Conservation (phyloP, 2,329 filamentous ascomycete genomes). For the Colletotrichum sp. region DNA sequence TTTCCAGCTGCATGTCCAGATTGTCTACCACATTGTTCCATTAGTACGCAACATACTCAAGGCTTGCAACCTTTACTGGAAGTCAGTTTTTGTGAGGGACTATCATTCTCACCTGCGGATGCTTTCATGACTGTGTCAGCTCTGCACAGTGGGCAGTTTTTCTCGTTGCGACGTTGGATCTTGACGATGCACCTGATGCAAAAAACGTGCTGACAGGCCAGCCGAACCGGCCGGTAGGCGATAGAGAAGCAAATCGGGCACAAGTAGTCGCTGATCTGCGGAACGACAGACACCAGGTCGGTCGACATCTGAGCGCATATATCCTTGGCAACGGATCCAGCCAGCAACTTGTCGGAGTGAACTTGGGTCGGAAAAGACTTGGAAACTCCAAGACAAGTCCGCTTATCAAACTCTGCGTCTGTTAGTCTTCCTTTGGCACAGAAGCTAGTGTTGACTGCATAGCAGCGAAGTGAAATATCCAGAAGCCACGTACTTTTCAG, state of each 20-base stretch:
- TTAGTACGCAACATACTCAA: neutral
- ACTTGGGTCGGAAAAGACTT: slow-evolving; percentile 66
- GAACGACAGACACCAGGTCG: slow-evolving; percentile 75
- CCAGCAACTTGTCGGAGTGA: slow-evolving; percentile 64
- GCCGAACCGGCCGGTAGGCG: slow-evolving; percentile 80
- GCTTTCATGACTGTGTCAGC: slow-evolving; percentile 74
- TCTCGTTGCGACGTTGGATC: slow-evolving; percentile 73
- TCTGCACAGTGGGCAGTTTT: slow-evolving; percentile 78
- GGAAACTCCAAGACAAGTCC: slow-evolving; percentile 75
- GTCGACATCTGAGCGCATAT: slow-evolving; percentile 77
- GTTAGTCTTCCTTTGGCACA: neutral
- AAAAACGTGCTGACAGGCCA: slow-evolving; percentile 78
- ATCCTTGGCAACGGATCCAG: slow-evolving; percentile 73
- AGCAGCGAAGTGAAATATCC: neutral
- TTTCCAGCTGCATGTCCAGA: slow-evolving; percentile 71
- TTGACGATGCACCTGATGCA: slow-evolving; percentile 85
- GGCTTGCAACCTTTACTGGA: neutral
- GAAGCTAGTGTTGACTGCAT: neutral
- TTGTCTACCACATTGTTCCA: slow-evolving; percentile 55
- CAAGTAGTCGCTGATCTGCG: slow-evolving; percentile 83
- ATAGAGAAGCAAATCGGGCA: slow-evolving; percentile 83
- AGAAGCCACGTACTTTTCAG: slow-evolving; percentile 70
- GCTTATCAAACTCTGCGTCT: slow-evolving; percentile 83
- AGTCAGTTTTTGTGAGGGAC: neutral
- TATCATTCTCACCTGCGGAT: slow-evolving; percentile 59